Evolutionary conservation across 345 rosid species (phyloP).

Genomic region (Carallia pectinifolia): DNA sequence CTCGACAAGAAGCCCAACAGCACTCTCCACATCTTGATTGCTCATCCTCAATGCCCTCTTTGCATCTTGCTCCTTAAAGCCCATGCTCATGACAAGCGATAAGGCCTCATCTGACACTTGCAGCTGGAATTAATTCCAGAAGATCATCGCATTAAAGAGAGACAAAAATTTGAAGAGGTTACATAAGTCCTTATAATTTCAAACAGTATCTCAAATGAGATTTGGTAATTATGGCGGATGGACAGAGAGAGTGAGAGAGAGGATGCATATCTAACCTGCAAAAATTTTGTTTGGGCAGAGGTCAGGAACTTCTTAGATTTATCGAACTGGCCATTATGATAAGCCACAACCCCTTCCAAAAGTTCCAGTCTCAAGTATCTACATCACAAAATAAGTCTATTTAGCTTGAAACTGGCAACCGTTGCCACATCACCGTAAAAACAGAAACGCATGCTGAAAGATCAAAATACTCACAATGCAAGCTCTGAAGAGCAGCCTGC

Average conservation of each 20-base stretch:
- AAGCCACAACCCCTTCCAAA: conserved; percentile 92
- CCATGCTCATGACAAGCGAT: conserved; percentile 80
- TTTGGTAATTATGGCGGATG: too few relatives aligned
- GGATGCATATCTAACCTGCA: conserved; percentile 47
- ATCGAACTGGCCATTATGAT: conserved; percentile 72
- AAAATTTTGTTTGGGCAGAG: conserved; percentile 73
- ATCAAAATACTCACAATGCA: conserved; percentile 58
- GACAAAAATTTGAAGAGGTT: too few relatives aligned
- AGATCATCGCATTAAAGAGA: background rate
- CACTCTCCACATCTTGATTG: conserved; percentile 70
- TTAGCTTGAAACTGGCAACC: conserved; percentile 13
- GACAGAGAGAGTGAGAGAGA: background rate
- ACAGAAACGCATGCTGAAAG: background rate
- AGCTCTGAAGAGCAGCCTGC: conserved; percentile 70
- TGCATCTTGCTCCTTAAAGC: conserved; percentile 71
- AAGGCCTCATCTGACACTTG: conserved; percentile 78
- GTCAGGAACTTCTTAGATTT: conserved; percentile 54
- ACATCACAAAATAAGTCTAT: conserved; percentile 9
- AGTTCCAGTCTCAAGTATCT: conserved; percentile 87
- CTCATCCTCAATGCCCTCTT: conserved; percentile 78
- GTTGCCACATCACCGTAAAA: background rate
- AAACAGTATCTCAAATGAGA: too few relatives aligned
- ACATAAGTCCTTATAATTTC: too few relatives aligned
- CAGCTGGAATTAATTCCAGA: conserved; percentile 48
- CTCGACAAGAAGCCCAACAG: conserved; percentile 74